These are phyloP conservation scores for Sedum album DNA, from an alignment of 164 flowering plant genomes.

Conservation along the genomic window DNA sequence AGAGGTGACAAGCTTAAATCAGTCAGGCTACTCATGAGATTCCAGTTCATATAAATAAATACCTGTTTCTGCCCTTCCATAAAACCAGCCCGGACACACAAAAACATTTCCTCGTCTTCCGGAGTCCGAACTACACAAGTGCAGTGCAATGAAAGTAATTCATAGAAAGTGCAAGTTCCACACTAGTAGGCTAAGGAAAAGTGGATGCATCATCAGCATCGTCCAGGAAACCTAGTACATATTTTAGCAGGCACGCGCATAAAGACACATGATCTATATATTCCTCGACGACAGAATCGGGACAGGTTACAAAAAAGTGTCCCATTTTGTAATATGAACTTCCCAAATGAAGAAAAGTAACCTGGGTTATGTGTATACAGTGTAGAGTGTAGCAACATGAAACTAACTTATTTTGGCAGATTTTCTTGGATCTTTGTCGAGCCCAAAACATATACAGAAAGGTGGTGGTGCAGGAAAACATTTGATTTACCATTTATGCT, in stretches of 20 bases:
- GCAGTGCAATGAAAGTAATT: not conserved
- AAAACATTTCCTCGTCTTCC: not conserved
- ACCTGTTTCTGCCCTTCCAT: no score
- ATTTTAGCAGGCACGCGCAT: not conserved
- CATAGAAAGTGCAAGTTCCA: not conserved
- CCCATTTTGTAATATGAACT: not conserved
- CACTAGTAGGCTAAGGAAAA: not conserved
- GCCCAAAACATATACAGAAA: no score
- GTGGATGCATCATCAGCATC: not conserved
- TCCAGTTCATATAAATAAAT: slow-evolving; percentile 31
- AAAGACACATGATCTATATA: not conserved
- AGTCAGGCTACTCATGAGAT: slow-evolving; percentile 55
- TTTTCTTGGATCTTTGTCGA: no score
- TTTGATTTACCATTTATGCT: no score
- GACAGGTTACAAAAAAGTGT: not conserved
- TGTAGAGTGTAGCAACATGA: no score
- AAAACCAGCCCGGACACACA: not conserved
- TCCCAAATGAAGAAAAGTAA: not conserved
- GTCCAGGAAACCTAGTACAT: not conserved
- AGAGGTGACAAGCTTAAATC: slow-evolving; percentile 43
- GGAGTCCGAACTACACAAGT: not conserved
- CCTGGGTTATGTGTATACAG: not conserved
- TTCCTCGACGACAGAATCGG: not conserved
- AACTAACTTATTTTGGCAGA: no score
- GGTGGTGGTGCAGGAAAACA: no score